Evolutionary conservation across 805 yeast genomes (phyloP).

Genomic region (Wickerhamiella lipophila): DNA sequence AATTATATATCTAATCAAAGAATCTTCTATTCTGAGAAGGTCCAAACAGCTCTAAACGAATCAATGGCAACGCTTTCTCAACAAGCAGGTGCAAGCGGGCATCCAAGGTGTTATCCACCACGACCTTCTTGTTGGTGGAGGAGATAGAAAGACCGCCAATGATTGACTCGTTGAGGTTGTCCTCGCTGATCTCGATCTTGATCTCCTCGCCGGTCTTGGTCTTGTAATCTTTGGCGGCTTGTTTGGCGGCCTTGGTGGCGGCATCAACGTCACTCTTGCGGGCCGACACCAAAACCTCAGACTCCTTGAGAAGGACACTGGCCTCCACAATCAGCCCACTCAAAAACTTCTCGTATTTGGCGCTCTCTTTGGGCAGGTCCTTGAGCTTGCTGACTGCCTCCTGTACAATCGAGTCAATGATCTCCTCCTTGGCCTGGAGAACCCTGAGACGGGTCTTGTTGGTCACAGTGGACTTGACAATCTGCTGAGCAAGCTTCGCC

Average conservation of each 20-base stretch:
- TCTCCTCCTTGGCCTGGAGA: slow-evolving; percentile 71
- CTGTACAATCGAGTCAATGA: slow-evolving; percentile 61
- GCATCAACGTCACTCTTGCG: slow-evolving; percentile 50
- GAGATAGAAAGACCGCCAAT: slow-evolving; percentile 79
- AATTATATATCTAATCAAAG: slow-evolving; percentile 46
- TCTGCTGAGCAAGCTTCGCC: slow-evolving; percentile 86
- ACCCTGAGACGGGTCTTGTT: slow-evolving; percentile 91
- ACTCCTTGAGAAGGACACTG: slow-evolving; percentile 55
- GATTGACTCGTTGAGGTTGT: slow-evolving; percentile 45
- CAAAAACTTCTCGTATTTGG: slow-evolving; percentile 55
- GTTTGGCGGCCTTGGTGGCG: slow-evolving; percentile 44
- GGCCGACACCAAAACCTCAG: slow-evolving; percentile 48
- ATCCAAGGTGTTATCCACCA: slow-evolving; percentile 83
- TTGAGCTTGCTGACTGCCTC: slow-evolving; percentile 53
- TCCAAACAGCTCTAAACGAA: slow-evolving; percentile 70
- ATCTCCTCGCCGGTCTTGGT: slow-evolving; percentile 47
- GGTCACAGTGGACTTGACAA: slow-evolving; percentile 86
- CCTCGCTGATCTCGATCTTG: slow-evolving; percentile 44
- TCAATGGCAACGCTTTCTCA: slow-evolving; percentile 80
- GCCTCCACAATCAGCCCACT: slow-evolving; percentile 68
- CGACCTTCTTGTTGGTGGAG: slow-evolving; percentile 68
- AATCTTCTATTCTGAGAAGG: slow-evolving; percentile 74
- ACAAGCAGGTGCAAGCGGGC: slow-evolving; percentile 79
- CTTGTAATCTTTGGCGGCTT: slow-evolving; percentile 52
- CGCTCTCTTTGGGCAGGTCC: slow-evolving; percentile 40